Base-by-base conservation (phyloP, 768 basidiomycete species). In the Obba rivulosa region DNA sequence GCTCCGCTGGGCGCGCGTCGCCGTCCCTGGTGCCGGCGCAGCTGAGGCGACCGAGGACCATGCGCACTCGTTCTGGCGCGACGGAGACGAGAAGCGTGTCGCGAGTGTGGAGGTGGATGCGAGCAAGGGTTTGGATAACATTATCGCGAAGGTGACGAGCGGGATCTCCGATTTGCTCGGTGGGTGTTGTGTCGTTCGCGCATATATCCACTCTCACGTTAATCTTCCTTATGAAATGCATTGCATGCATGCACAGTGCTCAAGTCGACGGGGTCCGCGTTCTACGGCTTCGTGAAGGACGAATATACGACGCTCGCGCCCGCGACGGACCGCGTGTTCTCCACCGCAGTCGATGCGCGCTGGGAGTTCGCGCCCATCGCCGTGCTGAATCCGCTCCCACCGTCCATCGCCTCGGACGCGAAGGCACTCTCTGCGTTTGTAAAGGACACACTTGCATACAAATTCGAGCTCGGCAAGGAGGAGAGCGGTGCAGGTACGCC, bases 291-390 rank as follows among this genome's bases (percentile, higher is more conserved):
- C 66, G 63, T 87, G 42, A 76, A 79, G 2, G 92, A 95, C 65
- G 88, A 92, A 59, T 90, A 82, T 67, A 93, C 93, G n/a, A 93
- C 90, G 1, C 78, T 95, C 18, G 70, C 65, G 13, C 83, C 87
- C 54, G 93, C 95, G 38, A 66, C 83, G 56, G 95, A 98, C 55
- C 79, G 95, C 8, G 85, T 97, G 58, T 85, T 98, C 69, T 89
- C 87, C 16, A 97, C 95, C 2, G 79, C 88, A 4, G 72, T 98
- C 48, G 87, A 95, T 53, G 71, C 92, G 20, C 64, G 68, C 1
- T 94, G 92, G 65, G 76, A 69, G 1, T 88, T 91, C 62, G 54
- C 62, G 18, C 69, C 75, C 0, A 59, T 87, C 28, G 43, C 58
- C 2, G 66, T 88, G 34, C 28, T 31, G 7, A 31, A 31, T 13